These are phyloP conservation scores for Noccaea bulbosa DNA, from an alignment of 345 rosid species.

Conservation along the genomic window DNA sequence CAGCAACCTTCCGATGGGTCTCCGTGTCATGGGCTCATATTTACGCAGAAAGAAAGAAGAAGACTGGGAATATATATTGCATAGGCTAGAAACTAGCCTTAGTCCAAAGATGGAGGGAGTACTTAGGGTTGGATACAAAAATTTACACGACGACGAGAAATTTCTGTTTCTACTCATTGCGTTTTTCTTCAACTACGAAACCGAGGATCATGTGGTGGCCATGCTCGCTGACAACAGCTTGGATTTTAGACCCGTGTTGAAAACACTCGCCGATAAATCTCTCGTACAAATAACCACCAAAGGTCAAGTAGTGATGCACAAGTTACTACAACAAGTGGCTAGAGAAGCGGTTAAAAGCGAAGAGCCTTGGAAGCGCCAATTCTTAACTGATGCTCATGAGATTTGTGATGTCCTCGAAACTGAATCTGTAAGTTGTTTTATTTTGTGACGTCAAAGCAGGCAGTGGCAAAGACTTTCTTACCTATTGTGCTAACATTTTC, in stretches of 20 bases:
- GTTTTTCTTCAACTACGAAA: slow-evolving; percentile 23
- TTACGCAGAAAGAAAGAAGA: not conserved
- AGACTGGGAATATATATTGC: not conserved
- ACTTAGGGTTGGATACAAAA: slow-evolving; percentile 40
- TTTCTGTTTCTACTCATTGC: slow-evolving; percentile 42
- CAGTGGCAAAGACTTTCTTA: no score
- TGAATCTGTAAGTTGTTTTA: slow-evolving; percentile 16
- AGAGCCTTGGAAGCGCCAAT: slow-evolving; percentile 19
- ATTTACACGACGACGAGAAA: not conserved
- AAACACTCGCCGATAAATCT: slow-evolving; percentile 18
- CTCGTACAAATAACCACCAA: slow-evolving; percentile 21
- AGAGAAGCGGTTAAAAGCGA: slow-evolving; percentile 16
- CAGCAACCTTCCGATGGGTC: slow-evolving; percentile 15
- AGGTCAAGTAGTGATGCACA: not conserved
- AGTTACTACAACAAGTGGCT: slow-evolving; percentile 41
- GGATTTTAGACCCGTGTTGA: not conserved
- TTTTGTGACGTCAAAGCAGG: no score
- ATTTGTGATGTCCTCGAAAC: slow-evolving; percentile 24
- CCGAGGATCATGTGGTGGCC: not conserved
- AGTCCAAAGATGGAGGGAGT: not conserved
- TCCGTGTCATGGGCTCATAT: not conserved
- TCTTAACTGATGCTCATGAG: slow-evolving; percentile 27
- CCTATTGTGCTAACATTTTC: no score
- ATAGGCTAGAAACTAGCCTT: not conserved
- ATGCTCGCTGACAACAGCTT: not conserved